These are phyloP conservation scores for Arachis stenosperma DNA, from an alignment of 306 rosid species.

Conservation along the genomic window DNA sequence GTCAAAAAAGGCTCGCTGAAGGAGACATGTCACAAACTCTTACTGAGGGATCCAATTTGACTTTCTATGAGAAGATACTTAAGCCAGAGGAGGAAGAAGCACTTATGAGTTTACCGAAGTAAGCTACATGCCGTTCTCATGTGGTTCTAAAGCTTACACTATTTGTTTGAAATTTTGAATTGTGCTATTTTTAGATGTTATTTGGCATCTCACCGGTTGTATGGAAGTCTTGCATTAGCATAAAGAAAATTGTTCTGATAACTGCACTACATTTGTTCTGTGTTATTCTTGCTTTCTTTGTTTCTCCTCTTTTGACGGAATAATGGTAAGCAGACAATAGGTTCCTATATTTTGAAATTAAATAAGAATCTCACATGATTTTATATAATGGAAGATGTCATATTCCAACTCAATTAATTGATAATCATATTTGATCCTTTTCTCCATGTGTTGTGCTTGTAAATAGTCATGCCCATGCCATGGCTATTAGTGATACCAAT, in stretches of 20 bases:
- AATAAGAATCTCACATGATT: neutral
- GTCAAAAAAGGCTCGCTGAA: constrained; percentile 63
- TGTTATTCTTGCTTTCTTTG: neutral
- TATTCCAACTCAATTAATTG: constrained; percentile 26
- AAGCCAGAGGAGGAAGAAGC: constrained; percentile 74
- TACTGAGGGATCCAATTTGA: constrained; percentile 58
- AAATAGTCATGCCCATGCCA: constrained; percentile 27
- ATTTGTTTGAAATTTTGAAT: neutral
- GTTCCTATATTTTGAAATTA: constrained; percentile 23
- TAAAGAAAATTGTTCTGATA: constrained; percentile 18
- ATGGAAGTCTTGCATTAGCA: constrained; percentile 17
- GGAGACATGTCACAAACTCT: constrained; percentile 47
- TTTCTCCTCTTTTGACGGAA: neutral
- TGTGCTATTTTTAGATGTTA: constrained; percentile 19
- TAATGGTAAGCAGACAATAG: constrained; percentile 4
- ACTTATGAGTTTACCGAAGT: constrained; percentile 70
- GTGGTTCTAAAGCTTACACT: constrained; percentile 1
- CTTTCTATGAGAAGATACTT: constrained; percentile 81
- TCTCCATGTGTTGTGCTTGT: constrained; percentile 16
- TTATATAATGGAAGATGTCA: constrained; percentile 21
- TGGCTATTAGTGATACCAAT: constrained; percentile 11
- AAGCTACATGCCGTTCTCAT: constrained; percentile 35
- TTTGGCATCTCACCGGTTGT: constrained; percentile 25
- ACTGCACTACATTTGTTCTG: neutral
- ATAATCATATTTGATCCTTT: constrained; percentile 9